Conservation (phyloP, 768 basidiomycete genomes). For the Coprinopsis strossmayeri region DNA sequence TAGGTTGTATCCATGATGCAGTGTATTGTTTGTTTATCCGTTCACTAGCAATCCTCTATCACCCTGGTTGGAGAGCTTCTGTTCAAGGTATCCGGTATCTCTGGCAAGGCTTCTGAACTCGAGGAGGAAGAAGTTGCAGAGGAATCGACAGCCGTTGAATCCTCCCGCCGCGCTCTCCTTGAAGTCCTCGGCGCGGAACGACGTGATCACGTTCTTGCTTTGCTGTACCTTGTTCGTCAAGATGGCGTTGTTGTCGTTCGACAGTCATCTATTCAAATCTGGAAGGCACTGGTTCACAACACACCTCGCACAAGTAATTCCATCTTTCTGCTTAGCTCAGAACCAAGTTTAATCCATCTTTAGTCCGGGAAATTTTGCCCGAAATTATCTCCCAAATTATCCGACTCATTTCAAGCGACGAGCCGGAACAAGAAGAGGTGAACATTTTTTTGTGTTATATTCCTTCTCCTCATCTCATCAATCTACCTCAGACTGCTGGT, state of each 20-base stretch:
- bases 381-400: constrained; percentile 78
- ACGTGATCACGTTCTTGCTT: constrained; percentile 85
- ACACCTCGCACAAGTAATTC: constrained; percentile 79
- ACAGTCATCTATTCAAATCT: constrained; percentile 89
- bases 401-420: constrained; percentile 67
- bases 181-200: constrained; percentile 87
- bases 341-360: constrained; percentile 4
- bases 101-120: constrained; percentile 72
- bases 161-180: constrained; percentile 77
- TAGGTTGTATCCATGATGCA: constrained; percentile 28
- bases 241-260: constrained; percentile 87
- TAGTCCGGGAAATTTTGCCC: constrained; percentile 82
- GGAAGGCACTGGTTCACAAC: constrained; percentile 97
- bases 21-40: constrained; percentile 8
- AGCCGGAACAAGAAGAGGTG: constrained; percentile 89
- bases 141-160: constrained; percentile 64
- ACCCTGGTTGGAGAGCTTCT: constrained; percentile 92
- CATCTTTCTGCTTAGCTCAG: too few species aligned
- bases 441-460: constrained; percentile 4
- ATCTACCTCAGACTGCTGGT: constrained; percentile 55
- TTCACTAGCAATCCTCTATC: constrained; percentile 80
- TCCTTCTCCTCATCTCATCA: not conserved
- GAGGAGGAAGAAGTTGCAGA: constrained; percentile 68
- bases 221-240: constrained; percentile 89
- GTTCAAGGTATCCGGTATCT: constrained; percentile 96